These are phyloP conservation scores for Mycena capillaripes DNA, from an alignment of 768 basidiomycete genomes.

Conservation along the genomic window DNA sequence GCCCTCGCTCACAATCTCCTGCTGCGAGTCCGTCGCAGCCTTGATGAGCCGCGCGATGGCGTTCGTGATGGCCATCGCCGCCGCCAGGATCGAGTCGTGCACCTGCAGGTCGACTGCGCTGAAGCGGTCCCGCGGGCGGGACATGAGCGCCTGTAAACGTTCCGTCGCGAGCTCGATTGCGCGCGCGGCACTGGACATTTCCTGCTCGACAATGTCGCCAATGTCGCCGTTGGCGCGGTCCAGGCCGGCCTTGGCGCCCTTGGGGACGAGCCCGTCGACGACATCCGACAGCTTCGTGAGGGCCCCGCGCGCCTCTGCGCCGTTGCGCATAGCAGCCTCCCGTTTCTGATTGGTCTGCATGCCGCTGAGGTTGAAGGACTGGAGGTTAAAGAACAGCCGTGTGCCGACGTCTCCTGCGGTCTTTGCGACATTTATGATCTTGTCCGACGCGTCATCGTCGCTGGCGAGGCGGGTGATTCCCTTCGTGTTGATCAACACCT, in stretches of 20 bases:
- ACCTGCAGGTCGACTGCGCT: constrained; percentile 95
- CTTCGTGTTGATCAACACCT: constrained; percentile 94
- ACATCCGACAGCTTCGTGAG: constrained; percentile 89
- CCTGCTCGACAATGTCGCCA: constrained; percentile 95
- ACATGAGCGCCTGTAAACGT: constrained; percentile 92
- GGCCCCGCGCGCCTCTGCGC: constrained; percentile 85
- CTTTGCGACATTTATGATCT: constrained; percentile 88
- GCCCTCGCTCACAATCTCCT: constrained; percentile 97
- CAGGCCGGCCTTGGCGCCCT: constrained; percentile 80
- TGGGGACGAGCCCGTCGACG: constrained; percentile 89
- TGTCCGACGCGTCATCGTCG: constrained; percentile 94
- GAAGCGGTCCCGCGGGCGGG: constrained; percentile 91
- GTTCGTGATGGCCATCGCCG: constrained; percentile 95
- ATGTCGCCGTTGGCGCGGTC: constrained; percentile 91
- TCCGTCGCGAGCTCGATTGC: constrained; percentile 95
- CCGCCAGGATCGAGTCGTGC: constrained; percentile 95
- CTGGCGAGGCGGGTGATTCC: constrained; percentile 94
- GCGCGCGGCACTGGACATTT: constrained; percentile 93
- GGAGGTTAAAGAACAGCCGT: constrained; percentile 94
- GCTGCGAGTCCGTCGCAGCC: constrained; percentile 97
- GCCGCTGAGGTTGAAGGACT: constrained; percentile 94
- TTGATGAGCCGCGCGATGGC: constrained; percentile 96
- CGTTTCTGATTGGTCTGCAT: constrained; percentile 81
- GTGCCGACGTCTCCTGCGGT: constrained; percentile 89
- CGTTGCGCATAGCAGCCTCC: constrained; percentile 91